Percentiles rank a stretch among this genome's conserved stretches.
Evolutionary conservation across 2,329 filamentous ascomycete species (phyloP).

Genomic region (Lecanicillium sp.): DNA sequence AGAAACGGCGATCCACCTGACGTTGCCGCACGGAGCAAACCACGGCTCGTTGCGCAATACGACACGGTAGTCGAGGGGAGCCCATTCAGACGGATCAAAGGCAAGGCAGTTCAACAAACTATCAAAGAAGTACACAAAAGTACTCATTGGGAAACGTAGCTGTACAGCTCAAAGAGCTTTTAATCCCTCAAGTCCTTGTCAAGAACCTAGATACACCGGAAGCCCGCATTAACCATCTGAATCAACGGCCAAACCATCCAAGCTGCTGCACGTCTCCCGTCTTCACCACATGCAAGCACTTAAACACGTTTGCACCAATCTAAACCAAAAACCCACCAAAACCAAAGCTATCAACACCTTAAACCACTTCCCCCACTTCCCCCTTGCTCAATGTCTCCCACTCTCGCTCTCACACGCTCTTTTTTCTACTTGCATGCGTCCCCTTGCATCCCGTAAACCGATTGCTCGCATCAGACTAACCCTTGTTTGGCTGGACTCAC

Average conservation of each 20-base stretch:
- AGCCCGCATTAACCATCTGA: too few species aligned
- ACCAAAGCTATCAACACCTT: too few species aligned
- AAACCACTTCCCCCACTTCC: background rate
- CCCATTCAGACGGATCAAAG: background rate
- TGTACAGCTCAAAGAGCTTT: too few species aligned
- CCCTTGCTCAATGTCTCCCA: background rate
- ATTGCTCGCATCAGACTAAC: slow-evolving; percentile 8
- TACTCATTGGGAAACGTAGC: too few species aligned
- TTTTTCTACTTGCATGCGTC: background rate
- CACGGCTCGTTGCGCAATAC: too few species aligned
- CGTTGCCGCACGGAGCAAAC: slow-evolving; percentile 5
- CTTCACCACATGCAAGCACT: slow-evolving; percentile 13
- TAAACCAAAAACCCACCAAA: too few species aligned
- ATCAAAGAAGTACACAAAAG: background rate
- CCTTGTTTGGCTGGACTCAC: slow-evolving; percentile 4
- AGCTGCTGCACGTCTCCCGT: background rate
- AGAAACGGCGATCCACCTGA: background rate
- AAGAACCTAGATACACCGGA: background rate
- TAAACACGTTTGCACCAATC: too few species aligned
- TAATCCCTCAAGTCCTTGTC: background rate
- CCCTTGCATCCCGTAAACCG: slow-evolving; percentile 5
- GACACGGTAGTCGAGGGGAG: too few species aligned
- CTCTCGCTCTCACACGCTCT: too few species aligned
- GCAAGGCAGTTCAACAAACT: background rate
- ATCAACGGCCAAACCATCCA: too few species aligned